Conservation (phyloP, 75 land plant genomes). For the Pinus taeda region DNA sequence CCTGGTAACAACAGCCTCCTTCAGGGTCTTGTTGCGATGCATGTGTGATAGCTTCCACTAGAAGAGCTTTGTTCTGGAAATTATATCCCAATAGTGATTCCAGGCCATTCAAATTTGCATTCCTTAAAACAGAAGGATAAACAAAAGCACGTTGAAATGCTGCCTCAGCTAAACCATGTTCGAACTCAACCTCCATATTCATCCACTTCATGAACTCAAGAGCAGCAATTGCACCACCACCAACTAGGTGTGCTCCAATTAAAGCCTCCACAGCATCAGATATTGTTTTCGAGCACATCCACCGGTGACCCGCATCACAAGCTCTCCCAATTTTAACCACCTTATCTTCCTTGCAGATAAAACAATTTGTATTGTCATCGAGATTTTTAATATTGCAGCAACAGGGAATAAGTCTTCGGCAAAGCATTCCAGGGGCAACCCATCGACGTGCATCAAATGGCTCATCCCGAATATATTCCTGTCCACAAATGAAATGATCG, state of each 20-base stretch:
- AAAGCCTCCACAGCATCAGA: constrained; percentile 50
- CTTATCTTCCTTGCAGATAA: constrained; percentile 2
- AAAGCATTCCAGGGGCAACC: constrained; percentile 46
- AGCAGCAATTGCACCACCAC: constrained; percentile 29
- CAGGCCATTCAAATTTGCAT: constrained; percentile 16
- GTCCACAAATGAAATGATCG: neutral
- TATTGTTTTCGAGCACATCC: constrained; percentile 54
- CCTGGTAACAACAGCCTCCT: constrained; percentile 38
- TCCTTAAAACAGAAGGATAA: constrained; percentile 14
- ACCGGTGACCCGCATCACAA: constrained; percentile 45
- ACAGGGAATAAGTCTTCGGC: constrained; percentile 17
- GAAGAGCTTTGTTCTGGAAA: constrained; percentile 35
- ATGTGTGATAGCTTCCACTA: constrained; percentile 52
- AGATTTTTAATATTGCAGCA: constrained; percentile 22
- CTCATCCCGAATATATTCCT: constrained; percentile 38
- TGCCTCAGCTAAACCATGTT: constrained; percentile 12
- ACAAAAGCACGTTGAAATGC: constrained; percentile 20
- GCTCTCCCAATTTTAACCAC: constrained; percentile 34
- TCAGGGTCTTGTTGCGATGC: constrained; percentile 31
- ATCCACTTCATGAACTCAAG: constrained; percentile 44
- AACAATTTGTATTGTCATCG: neutral
- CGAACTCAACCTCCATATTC: constrained; percentile 36
- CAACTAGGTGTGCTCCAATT: constrained; percentile 36
- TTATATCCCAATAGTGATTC: constrained; percentile 29
- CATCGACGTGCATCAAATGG: constrained; percentile 40